Conservation (phyloP, 331 rosid genomes). For the Rosa hybrid region DNA sequence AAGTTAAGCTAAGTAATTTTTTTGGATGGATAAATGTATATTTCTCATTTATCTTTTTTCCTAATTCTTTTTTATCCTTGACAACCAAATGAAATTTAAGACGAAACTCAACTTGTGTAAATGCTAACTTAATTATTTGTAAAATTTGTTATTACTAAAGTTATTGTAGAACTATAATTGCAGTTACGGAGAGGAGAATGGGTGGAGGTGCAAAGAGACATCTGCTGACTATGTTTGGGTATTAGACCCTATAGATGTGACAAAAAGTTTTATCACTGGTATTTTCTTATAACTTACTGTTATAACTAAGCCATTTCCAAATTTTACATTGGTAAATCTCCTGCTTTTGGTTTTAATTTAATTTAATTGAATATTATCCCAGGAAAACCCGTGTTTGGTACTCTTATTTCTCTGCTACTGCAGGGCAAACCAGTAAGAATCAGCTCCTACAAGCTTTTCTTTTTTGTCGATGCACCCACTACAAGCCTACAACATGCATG, state of each 20-base stretch:
- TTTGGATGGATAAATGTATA: neutral
- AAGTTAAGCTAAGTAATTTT: neutral
- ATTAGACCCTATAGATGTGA: conserved; percentile 95
- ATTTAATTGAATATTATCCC: neutral
- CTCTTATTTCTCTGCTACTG: conserved; percentile 79
- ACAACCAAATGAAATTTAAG: neutral
- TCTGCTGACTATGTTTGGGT: conserved; percentile 89
- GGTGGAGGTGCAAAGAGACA: conserved; percentile 79
- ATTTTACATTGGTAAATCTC: conserved; percentile 10
- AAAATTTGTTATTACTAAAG: neutral
- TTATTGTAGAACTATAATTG: conserved; percentile 24
- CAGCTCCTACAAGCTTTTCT: conserved; percentile 6
- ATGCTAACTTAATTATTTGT: conserved; percentile 8
- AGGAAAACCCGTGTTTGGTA: conserved; percentile 96
- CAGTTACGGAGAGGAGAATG: conserved; percentile 94
- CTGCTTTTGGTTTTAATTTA: too few species aligned
- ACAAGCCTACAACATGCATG: conserved; percentile 7
- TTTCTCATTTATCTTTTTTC: neutral
- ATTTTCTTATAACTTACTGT: conserved; percentile 14
- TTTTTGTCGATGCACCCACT: neutral
- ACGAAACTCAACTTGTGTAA: neutral
- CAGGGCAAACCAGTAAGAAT: conserved; percentile 73
- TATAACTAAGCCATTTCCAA: conserved; percentile 1
- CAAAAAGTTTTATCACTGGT: conserved; percentile 95
- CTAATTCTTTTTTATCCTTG: neutral